phyloP scores from a whole-genome alignment of 2,329 filamentous ascomycete species.

The Erysiphe pulchra region DNA sequence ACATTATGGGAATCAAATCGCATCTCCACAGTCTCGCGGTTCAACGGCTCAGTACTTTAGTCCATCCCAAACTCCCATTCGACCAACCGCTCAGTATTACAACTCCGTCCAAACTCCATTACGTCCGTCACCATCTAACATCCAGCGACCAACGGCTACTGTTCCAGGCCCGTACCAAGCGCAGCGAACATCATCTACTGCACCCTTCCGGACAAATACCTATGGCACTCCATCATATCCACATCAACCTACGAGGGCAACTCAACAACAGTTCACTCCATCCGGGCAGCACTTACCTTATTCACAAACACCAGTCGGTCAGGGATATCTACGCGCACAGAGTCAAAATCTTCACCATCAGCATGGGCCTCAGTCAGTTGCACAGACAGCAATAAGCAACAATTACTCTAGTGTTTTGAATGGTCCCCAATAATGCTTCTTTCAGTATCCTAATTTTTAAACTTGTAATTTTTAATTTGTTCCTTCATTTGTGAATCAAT shows the following conservation, averaged over 20 bases:
- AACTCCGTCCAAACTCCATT: conserved; percentile 10
- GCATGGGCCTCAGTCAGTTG: background rate
- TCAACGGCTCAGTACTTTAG: conserved; percentile 8
- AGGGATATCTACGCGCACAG: conserved; percentile 7
- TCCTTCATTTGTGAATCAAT: no score
- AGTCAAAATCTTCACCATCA: conserved; percentile 5
- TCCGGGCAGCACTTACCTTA: conserved; percentile 7
- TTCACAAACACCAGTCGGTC: conserved; percentile 5
- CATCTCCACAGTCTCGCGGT: conserved; percentile 7
- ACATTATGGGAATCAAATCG: conserved; percentile 14
- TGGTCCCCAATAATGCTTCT: no score
- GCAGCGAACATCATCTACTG: conserved; percentile 7
- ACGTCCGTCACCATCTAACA: conserved; percentile 6
- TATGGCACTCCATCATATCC: conserved; percentile 11
- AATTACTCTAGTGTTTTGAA: conserved; percentile 1
- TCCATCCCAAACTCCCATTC: conserved; percentile 9
- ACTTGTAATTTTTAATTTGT: no score
- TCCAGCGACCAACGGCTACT: conserved; percentile 10
- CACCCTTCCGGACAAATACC: conserved; percentile 9
- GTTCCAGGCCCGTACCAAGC: conserved; percentile 9
- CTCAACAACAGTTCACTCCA: conserved; percentile 9
- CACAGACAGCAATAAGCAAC: background rate
- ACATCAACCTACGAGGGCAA: conserved; percentile 10
- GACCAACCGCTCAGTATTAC: conserved; percentile 9
- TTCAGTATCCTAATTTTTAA: no score